Base-by-base conservation (phyloP, 352 stramenopile genomes). In the Globisporangium emineosum region DNA sequence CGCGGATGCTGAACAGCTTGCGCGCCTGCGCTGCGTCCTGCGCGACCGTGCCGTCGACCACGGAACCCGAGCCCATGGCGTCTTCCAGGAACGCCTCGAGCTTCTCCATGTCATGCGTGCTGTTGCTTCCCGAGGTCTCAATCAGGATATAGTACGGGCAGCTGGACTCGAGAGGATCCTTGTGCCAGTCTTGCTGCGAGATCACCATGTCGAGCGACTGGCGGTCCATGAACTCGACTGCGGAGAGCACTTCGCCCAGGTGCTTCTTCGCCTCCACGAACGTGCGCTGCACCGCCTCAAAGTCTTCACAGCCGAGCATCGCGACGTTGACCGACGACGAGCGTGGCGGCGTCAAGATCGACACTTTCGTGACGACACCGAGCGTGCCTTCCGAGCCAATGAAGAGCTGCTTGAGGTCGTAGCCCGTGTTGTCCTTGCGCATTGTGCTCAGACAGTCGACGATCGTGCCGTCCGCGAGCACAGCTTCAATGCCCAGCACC, bases 361-460 rank as follows among this genome's bases (percentile, higher is more conserved):
- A 82, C 12, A 98, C 86, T 62, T 94, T 93, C 0, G 97, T 99
- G 30, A 99, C 80, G 17, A 99, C 76, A 25, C 96, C 97, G 6
- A 99, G 77, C 17, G 96, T 99, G 23, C 97, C 97, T 70, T 99
- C 97, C 12, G 91, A 90, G 8, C 96, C 97, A 54, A 99, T 96
- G 65, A 99, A 98, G 35, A 99, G 76, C 72, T 99, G 96, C 76
- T 98, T 98, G 0, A 99, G 68, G 66, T 98, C 89, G 69, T 99
- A 99, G 6, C 97, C 97, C 17, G 95, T 98, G 81, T 99, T 99
- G 78, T 99, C 96, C 83, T 99, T 99, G 53, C 96, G 84, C 78
- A 97, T 91, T 10, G 84, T 85, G 54, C 85, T 97, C 13, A 98
- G 75, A 53, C 97, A 85, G 76, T 98, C 90, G 45, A 99, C 60